Conservation (phyloP, 2,329 filamentous ascomycete species). For the Cladorrhinum sp. region DNA sequence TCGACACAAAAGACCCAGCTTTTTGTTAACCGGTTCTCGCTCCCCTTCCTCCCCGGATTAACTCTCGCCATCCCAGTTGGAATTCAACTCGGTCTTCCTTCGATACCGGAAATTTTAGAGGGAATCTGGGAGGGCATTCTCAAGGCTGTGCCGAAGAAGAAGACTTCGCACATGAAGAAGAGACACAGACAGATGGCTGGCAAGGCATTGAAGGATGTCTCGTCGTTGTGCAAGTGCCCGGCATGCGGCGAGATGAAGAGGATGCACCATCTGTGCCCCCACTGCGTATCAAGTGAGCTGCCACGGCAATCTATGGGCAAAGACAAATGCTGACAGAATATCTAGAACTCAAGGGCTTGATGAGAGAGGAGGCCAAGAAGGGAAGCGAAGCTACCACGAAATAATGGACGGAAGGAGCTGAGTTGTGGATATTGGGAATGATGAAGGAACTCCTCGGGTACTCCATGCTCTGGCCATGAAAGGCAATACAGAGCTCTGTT, state of each 20-base stretch:
- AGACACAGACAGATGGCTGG: constrained; percentile 90
- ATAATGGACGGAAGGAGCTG: neutral
- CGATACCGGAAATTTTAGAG: constrained; percentile 66
- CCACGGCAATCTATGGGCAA: constrained; percentile 10
- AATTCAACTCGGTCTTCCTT: constrained; percentile 54
- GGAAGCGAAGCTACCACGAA: constrained; percentile 9
- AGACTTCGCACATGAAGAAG: constrained; percentile 96
- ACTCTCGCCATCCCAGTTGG: constrained; percentile 32
- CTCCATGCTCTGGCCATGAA: neutral
- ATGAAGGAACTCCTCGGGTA: neutral
- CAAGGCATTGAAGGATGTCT: constrained; percentile 90
- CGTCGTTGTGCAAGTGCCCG: constrained; percentile 80
- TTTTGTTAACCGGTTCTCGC: constrained; percentile 22
- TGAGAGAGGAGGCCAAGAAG: constrained; percentile 24
- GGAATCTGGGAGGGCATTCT: constrained; percentile 92
- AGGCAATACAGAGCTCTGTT: neutral
- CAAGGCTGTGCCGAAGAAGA: constrained; percentile 95
- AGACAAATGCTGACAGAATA: constrained; percentile 22
- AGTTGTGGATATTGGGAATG: neutral
- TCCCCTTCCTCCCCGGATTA: constrained; percentile 27
- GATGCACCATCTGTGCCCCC: constrained; percentile 82
- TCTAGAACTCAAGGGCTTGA: constrained; percentile 45
- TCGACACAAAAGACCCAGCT: constrained; percentile 22
- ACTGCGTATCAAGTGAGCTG: constrained; percentile 75
- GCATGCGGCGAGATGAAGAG: constrained; percentile 85